Conservation (phyloP, 2,329 filamentous ascomycete species). For the Furcasterigmium sp. region DNA sequence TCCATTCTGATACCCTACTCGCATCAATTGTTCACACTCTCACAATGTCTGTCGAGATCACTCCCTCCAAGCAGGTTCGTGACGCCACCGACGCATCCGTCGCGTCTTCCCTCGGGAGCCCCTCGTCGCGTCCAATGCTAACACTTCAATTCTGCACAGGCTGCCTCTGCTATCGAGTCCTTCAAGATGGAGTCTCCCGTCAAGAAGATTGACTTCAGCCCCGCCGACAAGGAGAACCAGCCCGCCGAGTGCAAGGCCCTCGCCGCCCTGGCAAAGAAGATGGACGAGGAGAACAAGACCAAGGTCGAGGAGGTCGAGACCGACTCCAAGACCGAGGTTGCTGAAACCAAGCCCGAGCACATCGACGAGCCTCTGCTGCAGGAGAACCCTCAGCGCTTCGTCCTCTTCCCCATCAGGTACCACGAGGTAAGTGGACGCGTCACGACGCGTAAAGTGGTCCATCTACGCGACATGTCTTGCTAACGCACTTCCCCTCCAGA, state of each 20-base stretch:
- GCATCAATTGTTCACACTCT: not conserved
- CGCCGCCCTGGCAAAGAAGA: slow-evolving; percentile 46
- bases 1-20: slow-evolving; percentile 8
- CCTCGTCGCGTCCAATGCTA: slow-evolving; percentile 17
- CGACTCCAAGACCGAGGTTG: slow-evolving; percentile 29
- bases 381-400: slow-evolving; percentile 94
- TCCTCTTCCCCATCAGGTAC: slow-evolving; percentile 98
- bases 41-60: slow-evolving; percentile 71
- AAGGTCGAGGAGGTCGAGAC: slow-evolving; percentile 38
- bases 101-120: not conserved
- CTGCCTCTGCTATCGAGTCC: slow-evolving; percentile 77
- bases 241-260: slow-evolving; percentile 44
- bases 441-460: slow-evolving; percentile 64
- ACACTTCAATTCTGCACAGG: slow-evolving; percentile 46
- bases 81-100: not conserved
- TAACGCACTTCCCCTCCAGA: slow-evolving; percentile 52
- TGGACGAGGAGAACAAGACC: slow-evolving; percentile 53
- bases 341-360: slow-evolving; percentile 62
- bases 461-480: slow-evolving; percentile 19
- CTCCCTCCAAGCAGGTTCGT: slow-evolving; percentile 47
- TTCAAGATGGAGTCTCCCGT: slow-evolving; percentile 90
- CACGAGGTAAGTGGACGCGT: slow-evolving; percentile 75
- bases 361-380: slow-evolving; percentile 84
- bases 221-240: slow-evolving; percentile 77
- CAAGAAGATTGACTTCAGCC: slow-evolving; percentile 81